Percentiles rank a stretch among this genome's conserved stretches.
phyloP scores from a whole-genome alignment of 1,284 basidiomycete genomes.

The Apiotrichum akiyoshidainum region DNA sequence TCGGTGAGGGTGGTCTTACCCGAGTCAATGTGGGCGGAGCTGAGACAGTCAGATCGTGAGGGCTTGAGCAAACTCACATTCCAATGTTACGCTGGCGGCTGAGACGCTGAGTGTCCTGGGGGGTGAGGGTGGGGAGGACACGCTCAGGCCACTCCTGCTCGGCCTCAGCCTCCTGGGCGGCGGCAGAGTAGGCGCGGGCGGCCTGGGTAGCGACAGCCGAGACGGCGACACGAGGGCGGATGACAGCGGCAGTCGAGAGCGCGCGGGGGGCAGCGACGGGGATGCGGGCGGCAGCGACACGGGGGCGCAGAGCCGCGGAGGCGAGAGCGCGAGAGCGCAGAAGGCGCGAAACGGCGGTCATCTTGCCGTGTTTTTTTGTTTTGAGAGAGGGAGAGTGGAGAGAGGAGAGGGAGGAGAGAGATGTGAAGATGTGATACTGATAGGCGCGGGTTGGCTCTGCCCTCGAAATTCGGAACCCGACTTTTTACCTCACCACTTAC shows the following conservation, averaged over 20 bases:
- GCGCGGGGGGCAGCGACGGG: slow-evolving; percentile 5
- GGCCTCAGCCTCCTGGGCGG: slow-evolving; percentile 22
- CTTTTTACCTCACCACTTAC: neutral
- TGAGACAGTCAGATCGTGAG: slow-evolving; percentile 13
- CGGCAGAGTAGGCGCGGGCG: slow-evolving; percentile 23
- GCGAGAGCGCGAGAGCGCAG: slow-evolving; percentile 9
- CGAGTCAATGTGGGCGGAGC: slow-evolving; percentile 89
- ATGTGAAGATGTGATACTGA: neutral
- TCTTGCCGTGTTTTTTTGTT: slow-evolving; percentile 18
- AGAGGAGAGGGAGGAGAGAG: neutral
- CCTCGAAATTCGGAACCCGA: neutral
- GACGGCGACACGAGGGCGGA: slow-evolving; percentile 11
- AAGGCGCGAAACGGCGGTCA: slow-evolving; percentile 21
- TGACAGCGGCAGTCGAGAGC: slow-evolving; percentile 6
- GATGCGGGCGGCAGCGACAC: neutral
- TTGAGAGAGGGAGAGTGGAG: neutral
- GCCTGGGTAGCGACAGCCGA: neutral
- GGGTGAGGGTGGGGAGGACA: slow-evolving; percentile 41
- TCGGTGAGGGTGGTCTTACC: slow-evolving; percentile 99
- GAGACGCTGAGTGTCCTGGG: slow-evolving; percentile 39
- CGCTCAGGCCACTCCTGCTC: slow-evolving; percentile 41
- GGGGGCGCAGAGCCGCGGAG: neutral
- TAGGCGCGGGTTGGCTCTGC: neutral
- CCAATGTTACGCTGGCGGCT: slow-evolving; percentile 51
- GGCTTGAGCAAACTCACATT: slow-evolving; percentile 37